Percentiles rank a stretch among this genome's conserved stretches.
These are phyloP conservation scores for Solanum pinnatisectum DNA, from an alignment of 257 asterid genomes.

Conservation along the genomic window DNA sequence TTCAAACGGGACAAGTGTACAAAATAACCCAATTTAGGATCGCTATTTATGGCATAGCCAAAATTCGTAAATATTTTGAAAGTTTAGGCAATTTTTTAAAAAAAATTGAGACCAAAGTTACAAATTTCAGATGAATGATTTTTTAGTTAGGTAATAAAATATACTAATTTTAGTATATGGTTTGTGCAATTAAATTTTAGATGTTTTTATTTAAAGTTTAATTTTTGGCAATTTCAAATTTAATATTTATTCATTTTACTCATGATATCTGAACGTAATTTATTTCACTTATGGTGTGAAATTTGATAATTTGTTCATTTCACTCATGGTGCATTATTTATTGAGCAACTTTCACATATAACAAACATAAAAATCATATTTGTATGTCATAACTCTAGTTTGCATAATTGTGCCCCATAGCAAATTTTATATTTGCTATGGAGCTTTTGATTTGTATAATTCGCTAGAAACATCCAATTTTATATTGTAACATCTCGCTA, in stretches of 20 bases:
- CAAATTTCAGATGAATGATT: not conserved
- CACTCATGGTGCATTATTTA: not conserved
- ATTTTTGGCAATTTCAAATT: too few species aligned
- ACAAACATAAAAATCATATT: too few species aligned
- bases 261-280: not conserved
- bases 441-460: too few species aligned
- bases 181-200: not conserved
- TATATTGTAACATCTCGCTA: too few species aligned
- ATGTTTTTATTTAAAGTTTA: too few species aligned
- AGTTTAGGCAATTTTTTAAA: not conserved
- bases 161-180: not conserved
- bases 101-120: not conserved
- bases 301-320: not conserved
- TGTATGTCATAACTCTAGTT: too few species aligned
- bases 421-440: too few species aligned
- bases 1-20: not conserved
- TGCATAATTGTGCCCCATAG: too few species aligned
- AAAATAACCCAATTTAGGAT: not conserved
- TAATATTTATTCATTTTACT: not conserved
- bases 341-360: too few species aligned
- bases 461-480: too few species aligned
- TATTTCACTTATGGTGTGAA: rapidly evolving
- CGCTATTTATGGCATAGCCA: not conserved
- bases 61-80: not conserved
- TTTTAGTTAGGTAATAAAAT: not conserved